Percentiles rank a stretch among this genome's conserved stretches.
phyloP scores from a whole-genome alignment of 2,329 filamentous ascomycete species.

The Arthrobotrys sinensis region DNA sequence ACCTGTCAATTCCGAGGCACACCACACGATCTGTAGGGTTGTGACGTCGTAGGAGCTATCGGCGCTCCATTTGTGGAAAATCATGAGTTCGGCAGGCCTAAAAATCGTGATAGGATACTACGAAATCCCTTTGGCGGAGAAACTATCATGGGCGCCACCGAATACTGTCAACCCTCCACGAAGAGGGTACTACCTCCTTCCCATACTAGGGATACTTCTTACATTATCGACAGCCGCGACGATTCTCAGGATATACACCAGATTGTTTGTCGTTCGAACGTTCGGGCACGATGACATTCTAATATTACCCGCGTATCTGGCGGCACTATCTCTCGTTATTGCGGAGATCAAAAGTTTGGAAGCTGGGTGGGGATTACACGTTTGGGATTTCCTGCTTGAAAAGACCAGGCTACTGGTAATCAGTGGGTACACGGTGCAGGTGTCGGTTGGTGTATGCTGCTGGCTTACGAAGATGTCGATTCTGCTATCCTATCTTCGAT shows the following conservation, averaged over 20 bases:
- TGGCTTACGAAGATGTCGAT: constrained; percentile 46
- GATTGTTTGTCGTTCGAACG: constrained; percentile 41
- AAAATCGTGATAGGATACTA: constrained; percentile 46
- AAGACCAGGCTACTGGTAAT: constrained; percentile 32
- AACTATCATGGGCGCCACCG: constrained; percentile 36
- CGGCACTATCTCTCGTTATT: constrained; percentile 20
- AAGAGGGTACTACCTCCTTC: constrained; percentile 39
- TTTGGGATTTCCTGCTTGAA: constrained; percentile 41
- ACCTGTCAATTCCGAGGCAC: background rate
- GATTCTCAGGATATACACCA: constrained; percentile 39
- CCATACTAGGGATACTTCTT: constrained; percentile 28
- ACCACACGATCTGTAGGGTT: constrained; percentile 16
- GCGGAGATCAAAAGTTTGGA: constrained; percentile 42
- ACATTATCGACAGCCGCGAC: constrained; percentile 30
- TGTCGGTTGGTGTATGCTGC: constrained; percentile 24
- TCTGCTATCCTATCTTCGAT: constrained; percentile 43
- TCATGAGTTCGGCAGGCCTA: constrained; percentile 18
- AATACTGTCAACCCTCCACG: constrained; percentile 42
- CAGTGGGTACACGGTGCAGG: constrained; percentile 36
- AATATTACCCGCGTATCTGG: constrained; percentile 45
- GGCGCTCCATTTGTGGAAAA: constrained; percentile 20
- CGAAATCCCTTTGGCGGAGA: constrained; percentile 31
- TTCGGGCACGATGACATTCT: constrained; percentile 42
- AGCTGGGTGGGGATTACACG: constrained; percentile 41
- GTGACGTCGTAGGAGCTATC: constrained; percentile 24